Evolutionary conservation across 805 yeast species (phyloP), one percentile per base, ranked within the genome.

Genomic region (Ogataea neopini): DNA sequence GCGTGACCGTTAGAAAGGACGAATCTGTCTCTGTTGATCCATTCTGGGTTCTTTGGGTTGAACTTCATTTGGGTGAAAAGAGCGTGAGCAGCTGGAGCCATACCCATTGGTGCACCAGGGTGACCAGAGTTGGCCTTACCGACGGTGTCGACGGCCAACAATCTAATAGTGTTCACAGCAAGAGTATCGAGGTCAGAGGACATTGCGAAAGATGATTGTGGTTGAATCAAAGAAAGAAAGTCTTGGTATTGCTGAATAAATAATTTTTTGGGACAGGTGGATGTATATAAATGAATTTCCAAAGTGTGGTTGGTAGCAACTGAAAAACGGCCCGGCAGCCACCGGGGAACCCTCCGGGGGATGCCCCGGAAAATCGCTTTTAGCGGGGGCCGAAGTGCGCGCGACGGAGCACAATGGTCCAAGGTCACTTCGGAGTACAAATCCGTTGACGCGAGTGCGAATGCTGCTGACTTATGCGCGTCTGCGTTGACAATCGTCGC

Each of bases 41-140:
- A 92, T 51, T 79, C 74, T 56, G 97, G 92, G 80, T 88, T 84
- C 74, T 84, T 79, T 62, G 98, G 96, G 81, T 88, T 89, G 77
- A 88, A 81, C 61, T 74, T 84, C 86, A 91, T 77, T 65, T 80
- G 80, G 69, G 82, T 78, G 82, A 85, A 88, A 55, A 92, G 69
- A 48, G 83, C 84, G 71, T 92, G 97, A 53, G 97, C 96, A 51
- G 91, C 84, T 39, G 97, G 96, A 14, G 99, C 97, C 72, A 92
- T 76, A 55, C 98, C 98, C 81, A 92, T 83, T 63, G 98, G 98
- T 45, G 99, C 98, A 76, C 99, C 99, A 47, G 99, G 99, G 75
- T 92, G 99, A 58, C 99, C 99, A 51, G 96, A 86, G 73, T 92
- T 86, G 62, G 97, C 92, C 72, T 82, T 79, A 50, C 84, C 77